Percentiles rank a stretch among this genome's conserved stretches.
Evolutionary conservation across 208 protist species (phyloP).

Genomic region (Kentomonas sorsogonicus): DNA sequence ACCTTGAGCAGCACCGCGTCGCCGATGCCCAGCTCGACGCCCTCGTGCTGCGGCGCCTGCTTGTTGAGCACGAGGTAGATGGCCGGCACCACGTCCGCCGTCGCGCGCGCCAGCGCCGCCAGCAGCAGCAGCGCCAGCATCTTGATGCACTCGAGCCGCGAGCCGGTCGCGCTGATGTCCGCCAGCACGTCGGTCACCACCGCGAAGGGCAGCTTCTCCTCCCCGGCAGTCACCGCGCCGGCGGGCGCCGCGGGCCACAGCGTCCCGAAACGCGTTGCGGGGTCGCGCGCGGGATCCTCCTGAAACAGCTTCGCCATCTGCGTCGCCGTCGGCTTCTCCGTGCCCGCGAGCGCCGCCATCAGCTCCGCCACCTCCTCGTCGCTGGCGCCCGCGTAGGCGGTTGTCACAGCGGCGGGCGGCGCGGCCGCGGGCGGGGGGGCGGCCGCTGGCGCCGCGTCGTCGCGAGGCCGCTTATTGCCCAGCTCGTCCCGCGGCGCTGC

Average conservation of each 20-base stretch:
- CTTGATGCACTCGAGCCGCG: slow-evolving; percentile 85
- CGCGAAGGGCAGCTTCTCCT: slow-evolving; percentile 59
- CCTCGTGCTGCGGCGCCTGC: slow-evolving; percentile 94
- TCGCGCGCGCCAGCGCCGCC: slow-evolving; percentile 76
- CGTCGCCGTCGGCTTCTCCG: slow-evolving; percentile 31
- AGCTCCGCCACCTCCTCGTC: slow-evolving; percentile 25
- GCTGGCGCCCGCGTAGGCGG: not conserved
- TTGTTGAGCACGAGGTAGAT: slow-evolving; percentile 96
- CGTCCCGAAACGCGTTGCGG: slow-evolving; percentile 15
- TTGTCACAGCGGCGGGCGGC: not conserved
- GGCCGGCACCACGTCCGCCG: slow-evolving; percentile 79
- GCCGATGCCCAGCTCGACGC: slow-evolving; percentile 97
- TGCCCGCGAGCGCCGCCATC: slow-evolving; percentile 13
- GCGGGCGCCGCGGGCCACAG: slow-evolving; percentile 43
- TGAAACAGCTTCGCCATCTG: slow-evolving; percentile 81
- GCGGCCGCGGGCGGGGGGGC: not conserved
- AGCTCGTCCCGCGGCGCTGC: no score
- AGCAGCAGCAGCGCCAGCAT: slow-evolving; percentile 83
- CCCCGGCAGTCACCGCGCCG: not conserved
- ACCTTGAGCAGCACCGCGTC: slow-evolving; percentile 95
- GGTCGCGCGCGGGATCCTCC: slow-evolving; percentile 30
- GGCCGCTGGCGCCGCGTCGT: slow-evolving; percentile 4
- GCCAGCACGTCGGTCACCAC: slow-evolving; percentile 69
- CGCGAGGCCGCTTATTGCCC: slow-evolving; percentile 14
- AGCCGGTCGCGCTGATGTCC: slow-evolving; percentile 79